Conservation (phyloP, 148 eudicot genomes). For the Spergularia marina region DNA sequence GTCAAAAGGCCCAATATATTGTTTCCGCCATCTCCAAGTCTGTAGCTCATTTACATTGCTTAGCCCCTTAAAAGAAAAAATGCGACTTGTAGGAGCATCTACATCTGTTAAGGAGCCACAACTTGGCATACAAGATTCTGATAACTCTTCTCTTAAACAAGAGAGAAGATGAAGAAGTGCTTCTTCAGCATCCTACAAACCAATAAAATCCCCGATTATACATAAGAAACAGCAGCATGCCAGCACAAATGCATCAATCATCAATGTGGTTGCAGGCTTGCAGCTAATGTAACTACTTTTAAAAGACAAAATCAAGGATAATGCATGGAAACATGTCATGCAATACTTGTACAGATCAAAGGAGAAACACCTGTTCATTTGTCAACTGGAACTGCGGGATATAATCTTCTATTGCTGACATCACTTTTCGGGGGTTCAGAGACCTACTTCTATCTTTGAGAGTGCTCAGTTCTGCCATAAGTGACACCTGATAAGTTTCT, state of each 20-base stretch:
- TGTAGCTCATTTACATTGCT: conserved; percentile 39
- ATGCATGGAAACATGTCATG: not conserved
- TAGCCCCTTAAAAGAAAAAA: conserved; percentile 35
- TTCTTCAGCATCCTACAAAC: conserved; percentile 87
- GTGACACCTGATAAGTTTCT: conserved; percentile 10
- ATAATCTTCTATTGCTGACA: conserved; percentile 66
- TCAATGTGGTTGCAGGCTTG: not conserved
- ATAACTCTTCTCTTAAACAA: conserved; percentile 79
- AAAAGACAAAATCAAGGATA: not conserved
- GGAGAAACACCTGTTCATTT: conserved; percentile 62
- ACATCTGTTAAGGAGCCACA: conserved; percentile 59
- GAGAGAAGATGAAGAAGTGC: conserved; percentile 83
- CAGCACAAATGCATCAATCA: not conserved
- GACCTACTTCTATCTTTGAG: conserved; percentile 43
- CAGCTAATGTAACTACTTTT: not conserved
- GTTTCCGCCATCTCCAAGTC: conserved; percentile 53
- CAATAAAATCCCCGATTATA: conserved; percentile 24
- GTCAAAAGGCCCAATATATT: conserved; percentile 79
- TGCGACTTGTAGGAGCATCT: conserved; percentile 44
- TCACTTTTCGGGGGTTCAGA: conserved; percentile 63
- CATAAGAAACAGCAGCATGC: conserved; percentile 1
- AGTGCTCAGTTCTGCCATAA: conserved; percentile 55
- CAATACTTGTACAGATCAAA: not conserved
- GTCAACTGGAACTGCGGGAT: conserved; percentile 65
- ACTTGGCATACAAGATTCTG: conserved; percentile 48